Base-by-base conservation (phyloP, 73 alveolate species). In the Uronychia setigera region DNA sequence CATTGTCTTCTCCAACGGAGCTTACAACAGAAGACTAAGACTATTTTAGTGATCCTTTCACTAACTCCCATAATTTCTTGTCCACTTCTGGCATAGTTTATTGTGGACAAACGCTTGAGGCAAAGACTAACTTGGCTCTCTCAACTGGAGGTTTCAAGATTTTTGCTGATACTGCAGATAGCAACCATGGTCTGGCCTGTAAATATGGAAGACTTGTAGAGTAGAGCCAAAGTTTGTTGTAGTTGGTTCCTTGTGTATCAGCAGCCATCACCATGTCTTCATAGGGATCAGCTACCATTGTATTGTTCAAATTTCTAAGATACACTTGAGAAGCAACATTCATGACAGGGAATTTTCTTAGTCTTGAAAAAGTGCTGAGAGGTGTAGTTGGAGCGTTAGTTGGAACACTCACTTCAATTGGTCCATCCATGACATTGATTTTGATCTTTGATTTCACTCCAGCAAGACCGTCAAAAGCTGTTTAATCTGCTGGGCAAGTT, bases 141-240 rank as follows among this genome's bases (percentile, higher is more conserved):
- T 1, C 32, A 31, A 31, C 28, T 13, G 84, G 29, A 26, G 84
- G 88, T 32, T 58, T 59, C 1, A 81, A 33, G 59, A 81, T 1
- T 31, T 26, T 59, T 0, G 59, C 67, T 5, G 81, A 59, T 0
- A 81, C 27, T 30, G 58, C 59, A 0, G 88, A 81, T 11, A 81
- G 31, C 28, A 81, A 31, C 88, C 88, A 81, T 5, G 88, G 88
- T 29, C 88, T 30, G 1, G 81, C 81, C 31, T 34, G 27, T 1
- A 81, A 25, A 33, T 81, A 81, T 1, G 31, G 60, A 31, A 29
- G 46, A 0, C 29, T 60, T 0, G 80, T 35, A 26, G 81, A 58
- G 29, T 81, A 74, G 28, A 60, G 76, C 88, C 88, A 81, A 29
- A 60, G 31, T 59, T 76, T 31, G 1, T 28, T 26, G 35, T 81